Base-by-base conservation (phyloP, 352 stramenopile genomes). In the Aphanomyces astaci region DNA sequence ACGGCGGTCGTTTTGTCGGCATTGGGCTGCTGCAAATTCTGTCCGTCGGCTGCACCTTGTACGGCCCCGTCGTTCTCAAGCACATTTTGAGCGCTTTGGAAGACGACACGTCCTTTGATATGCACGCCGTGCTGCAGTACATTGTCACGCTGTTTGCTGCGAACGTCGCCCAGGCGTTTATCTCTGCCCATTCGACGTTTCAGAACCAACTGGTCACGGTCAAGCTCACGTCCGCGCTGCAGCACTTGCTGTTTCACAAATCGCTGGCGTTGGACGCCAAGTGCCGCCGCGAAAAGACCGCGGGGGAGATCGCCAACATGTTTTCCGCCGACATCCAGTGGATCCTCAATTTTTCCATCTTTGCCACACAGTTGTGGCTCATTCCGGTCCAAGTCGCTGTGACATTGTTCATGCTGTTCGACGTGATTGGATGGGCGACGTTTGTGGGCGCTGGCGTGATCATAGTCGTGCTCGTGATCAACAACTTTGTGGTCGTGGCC, bases 211-310 rank as follows among this genome's bases (percentile, higher is more conserved):
- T 84, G 24, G 78, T 79, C 33, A 82, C 80, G 63, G 63, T 92
- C 64, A 75, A 79, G 55, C 78, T 92, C 39, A 82, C 82, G 22
- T 78, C 78, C 59, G 82, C 79, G 54, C 74, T 94, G 60, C 80
- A 90, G 74, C 88, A 79, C 69, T 69, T 90, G 46, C 78, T 94
- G 3, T 87, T 90, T 68, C 83, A 89, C 71, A 90, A 92, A 69
- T 76, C 82, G 31, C 72, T 91, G 40, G 72, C 78, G 0, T 72
- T 92, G 19, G 73, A 70, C 59, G 25, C 74, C 1, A 73, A 77
- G n/a, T 70, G 78, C 19, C 71, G 73, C 5, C 75, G 73, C 11
- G 54, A 64, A n/a, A 81, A 81, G 68, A 79, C 77, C 39, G 74
- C 74, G 22, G 75, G 77, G 46, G 76, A 81, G 22, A 79, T 91